These are phyloP conservation scores for Fusarium phyllophilum DNA, from an alignment of 2,329 filamentous ascomycete species.

Conservation along the genomic window DNA sequence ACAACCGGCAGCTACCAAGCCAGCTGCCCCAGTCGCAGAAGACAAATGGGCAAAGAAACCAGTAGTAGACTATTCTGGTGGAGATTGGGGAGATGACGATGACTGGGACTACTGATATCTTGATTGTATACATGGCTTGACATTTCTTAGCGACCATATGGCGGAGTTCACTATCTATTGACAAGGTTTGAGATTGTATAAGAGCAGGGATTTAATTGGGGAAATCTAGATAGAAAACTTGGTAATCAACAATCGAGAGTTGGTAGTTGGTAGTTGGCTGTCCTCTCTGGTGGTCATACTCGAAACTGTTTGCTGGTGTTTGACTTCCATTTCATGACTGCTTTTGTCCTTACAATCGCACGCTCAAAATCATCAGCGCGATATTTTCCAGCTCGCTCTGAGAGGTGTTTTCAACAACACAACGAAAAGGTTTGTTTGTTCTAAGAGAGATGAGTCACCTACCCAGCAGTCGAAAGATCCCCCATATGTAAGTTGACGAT, in stretches of 20 bases:
- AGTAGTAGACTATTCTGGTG: constrained; percentile 39
- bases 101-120: constrained; percentile 41
- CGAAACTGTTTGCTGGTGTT: background rate
- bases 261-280: background rate
- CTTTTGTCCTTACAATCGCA: background rate
- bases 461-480: background rate
- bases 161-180: constrained; percentile 9
- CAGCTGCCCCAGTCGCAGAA: constrained; percentile 6
- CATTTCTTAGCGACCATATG: constrained; percentile 20
- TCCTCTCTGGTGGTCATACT: background rate
- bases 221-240: constrained; percentile 6
- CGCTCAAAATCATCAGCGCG: background rate
- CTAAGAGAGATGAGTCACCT: background rate
- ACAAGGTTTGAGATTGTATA: constrained; percentile 18
- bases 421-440: background rate
- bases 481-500: background rate
- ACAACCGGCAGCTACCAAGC: background rate
- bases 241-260: background rate
- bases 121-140: background rate
- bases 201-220: background rate
- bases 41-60: constrained; percentile 43
- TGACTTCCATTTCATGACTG: background rate
- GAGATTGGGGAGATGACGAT: constrained; percentile 43
- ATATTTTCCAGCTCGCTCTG: background rate
- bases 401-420: background rate